phyloP scores from a whole-genome alignment of 1,139 yeast genomes.

The Taphrina flavorubra region DNA sequence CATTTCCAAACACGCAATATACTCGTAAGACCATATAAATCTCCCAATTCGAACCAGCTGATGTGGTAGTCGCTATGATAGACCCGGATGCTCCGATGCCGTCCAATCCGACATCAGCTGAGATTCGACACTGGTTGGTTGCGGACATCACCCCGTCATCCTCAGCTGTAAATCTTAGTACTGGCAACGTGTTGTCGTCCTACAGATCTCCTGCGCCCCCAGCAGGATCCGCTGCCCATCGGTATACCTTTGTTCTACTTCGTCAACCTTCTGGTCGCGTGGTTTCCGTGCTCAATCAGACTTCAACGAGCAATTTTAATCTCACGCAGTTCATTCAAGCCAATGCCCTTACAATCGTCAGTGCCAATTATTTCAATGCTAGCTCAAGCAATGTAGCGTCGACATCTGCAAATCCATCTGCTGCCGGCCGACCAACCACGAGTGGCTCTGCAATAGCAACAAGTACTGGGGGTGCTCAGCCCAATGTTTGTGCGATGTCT shows the following conservation, averaged over 20 bases:
- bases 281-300: constrained; percentile 26
- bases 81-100: constrained; percentile 39
- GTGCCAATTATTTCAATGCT: constrained; percentile 37
- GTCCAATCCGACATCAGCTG: constrained; percentile 27
- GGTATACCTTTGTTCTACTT: constrained; percentile 21
- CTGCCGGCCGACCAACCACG: neutral
- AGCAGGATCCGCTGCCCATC: constrained; percentile 21
- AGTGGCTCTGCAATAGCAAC: neutral
- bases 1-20: constrained; percentile 9
- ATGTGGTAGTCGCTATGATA: constrained; percentile 27
- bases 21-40: neutral
- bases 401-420: neutral
- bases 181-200: constrained; percentile 21
- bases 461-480: neutral
- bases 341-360: constrained; percentile 22
- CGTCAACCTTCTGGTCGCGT: constrained; percentile 21
- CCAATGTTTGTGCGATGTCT: too few species aligned
- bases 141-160: constrained; percentile 19
- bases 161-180: neutral
- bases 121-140: constrained; percentile 38
- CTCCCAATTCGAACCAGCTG: too few species aligned
- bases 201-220: constrained; percentile 31
- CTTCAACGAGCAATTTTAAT: constrained; percentile 23
- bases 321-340: constrained; percentile 11
- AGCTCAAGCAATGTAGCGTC: neutral